These are phyloP conservation scores for Eimeria tenella DNA, from an alignment of 169 alveolate species.

Conservation along the genomic window DNA sequence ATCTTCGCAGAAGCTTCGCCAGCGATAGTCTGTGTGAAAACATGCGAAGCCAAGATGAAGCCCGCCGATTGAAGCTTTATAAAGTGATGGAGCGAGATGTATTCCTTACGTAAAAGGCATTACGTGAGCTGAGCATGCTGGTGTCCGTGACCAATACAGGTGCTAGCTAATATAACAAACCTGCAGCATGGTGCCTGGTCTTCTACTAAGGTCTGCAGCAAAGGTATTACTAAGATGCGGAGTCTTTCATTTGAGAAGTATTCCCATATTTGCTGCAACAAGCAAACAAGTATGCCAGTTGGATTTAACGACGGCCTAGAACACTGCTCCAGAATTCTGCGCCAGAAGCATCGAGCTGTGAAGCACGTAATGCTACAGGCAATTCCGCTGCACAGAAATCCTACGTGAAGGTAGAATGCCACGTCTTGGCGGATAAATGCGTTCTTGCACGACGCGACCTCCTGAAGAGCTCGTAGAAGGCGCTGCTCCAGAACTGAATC, in stretches of 20 bases:
- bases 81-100: too few relatives aligned
- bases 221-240: constrained; percentile 25
- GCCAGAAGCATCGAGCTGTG: background rate
- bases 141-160: background rate
- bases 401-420: constrained; percentile 56
- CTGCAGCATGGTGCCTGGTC: constrained; percentile 73
- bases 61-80: too few relatives aligned
- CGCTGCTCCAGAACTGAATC: constrained; percentile 2
- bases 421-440: constrained; percentile 66
- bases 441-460: constrained; percentile 52
- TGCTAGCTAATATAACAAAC: background rate
- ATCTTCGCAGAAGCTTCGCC: constrained; percentile 42
- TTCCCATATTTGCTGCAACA: constrained; percentile 71
- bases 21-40: constrained; percentile 53
- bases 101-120: too few relatives aligned
- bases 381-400: background rate
- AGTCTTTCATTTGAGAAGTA: background rate
- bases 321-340: background rate
- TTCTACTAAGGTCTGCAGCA: constrained; percentile 50
- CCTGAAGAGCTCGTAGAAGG: constrained; percentile 47
- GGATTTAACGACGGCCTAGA: background rate
- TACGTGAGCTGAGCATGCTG: background rate
- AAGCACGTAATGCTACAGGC: background rate
- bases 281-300: background rate
- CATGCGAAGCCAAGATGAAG: background rate